These are phyloP conservation scores for Tuber brumale DNA, from an alignment of 495 filamentous ascomycete genomes.

Conservation along the genomic window DNA sequence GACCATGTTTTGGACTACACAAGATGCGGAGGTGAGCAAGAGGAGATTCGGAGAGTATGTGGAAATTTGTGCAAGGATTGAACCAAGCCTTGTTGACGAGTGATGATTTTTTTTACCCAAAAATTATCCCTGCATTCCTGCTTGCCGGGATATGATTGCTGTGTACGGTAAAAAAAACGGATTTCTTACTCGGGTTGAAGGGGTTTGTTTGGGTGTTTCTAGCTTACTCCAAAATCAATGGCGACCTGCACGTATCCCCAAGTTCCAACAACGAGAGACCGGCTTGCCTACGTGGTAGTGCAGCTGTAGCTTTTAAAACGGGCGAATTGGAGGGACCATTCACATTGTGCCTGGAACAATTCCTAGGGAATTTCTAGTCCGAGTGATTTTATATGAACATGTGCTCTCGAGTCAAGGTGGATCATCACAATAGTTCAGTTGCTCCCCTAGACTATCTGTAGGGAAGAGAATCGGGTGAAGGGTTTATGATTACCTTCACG, in stretches of 20 bases:
- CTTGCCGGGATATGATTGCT: neutral
- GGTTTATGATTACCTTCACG: too few relatives aligned
- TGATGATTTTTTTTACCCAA: neutral
- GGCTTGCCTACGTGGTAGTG: neutral
- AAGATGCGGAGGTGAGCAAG: constrained; percentile 50
- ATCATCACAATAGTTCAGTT: too few relatives aligned
- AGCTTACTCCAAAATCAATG: neutral
- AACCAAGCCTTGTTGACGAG: constrained; percentile 48
- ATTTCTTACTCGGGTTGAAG: neutral
- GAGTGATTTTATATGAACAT: too few relatives aligned
- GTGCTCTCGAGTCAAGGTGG: too few relatives aligned
- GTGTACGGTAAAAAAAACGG: neutral
- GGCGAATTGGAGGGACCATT: neutral
- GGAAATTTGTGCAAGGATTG: constrained; percentile 67
- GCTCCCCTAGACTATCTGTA: too few relatives aligned
- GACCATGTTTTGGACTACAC: constrained; percentile 98
- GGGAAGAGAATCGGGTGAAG: too few relatives aligned
- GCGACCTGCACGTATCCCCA: neutral
- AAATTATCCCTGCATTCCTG: neutral
- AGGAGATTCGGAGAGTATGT: constrained; percentile 71
- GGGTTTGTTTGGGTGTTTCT: neutral
- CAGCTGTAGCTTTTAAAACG: neutral
- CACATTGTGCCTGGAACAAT: neutral
- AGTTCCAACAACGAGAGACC: neutral
- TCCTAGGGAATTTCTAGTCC: too few relatives aligned